phyloP scores from a whole-genome alignment of 164 flowering plant species.

The Macadamia tetraphylla region DNA sequence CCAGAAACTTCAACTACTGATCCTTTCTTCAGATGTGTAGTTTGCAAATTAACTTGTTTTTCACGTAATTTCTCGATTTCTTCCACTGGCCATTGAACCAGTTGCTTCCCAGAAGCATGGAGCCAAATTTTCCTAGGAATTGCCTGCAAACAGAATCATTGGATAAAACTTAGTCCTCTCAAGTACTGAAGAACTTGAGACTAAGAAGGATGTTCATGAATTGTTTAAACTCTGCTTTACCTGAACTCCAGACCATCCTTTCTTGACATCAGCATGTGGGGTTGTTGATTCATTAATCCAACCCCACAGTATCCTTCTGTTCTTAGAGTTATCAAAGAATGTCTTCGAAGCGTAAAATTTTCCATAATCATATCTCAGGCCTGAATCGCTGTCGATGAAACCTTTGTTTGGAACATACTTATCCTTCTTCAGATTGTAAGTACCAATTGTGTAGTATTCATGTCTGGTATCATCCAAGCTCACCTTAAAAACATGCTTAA shows the following conservation, averaged over 20 bases:
- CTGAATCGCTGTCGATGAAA: constrained; percentile 16
- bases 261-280: constrained; percentile 3
- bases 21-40: constrained; percentile 13
- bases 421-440: constrained; percentile 23
- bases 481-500: constrained; percentile 47
- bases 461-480: constrained; percentile 28
- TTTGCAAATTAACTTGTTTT: constrained; percentile 3
- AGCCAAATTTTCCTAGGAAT: constrained; percentile 53
- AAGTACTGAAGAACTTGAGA: no score
- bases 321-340: constrained; percentile 36
- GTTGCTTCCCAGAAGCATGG: constrained; percentile 33
- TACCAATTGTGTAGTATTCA: constrained; percentile 42
- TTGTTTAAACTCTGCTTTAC: constrained; percentile 7
- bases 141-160: constrained; percentile 21
- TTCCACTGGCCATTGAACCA: constrained; percentile 55
- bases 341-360: constrained; percentile 59
- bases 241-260: constrained; percentile 33
- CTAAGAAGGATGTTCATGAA: no score
- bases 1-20: constrained; percentile 27
- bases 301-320: constrained; percentile 47
- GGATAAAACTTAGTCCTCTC: no score
- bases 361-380: constrained; percentile 54
- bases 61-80: constrained; percentile 37
- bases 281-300: constrained; percentile 36
- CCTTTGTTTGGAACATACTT: constrained; percentile 22